These are phyloP conservation scores for Spinellus fusiger DNA, from an alignment of 192 early-diverging fungal species.

Conservation along the genomic window DNA sequence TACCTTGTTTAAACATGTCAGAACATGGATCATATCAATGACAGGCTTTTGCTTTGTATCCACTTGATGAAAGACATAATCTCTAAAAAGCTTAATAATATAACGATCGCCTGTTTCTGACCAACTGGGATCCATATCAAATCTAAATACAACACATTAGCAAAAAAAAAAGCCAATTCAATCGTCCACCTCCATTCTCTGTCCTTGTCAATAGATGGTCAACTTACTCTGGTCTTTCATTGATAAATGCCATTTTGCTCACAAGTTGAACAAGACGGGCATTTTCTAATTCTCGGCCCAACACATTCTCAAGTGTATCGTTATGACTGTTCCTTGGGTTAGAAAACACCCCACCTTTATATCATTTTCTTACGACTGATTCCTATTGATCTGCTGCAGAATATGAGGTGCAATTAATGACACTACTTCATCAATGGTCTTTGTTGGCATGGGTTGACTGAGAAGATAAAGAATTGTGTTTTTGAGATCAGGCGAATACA, in stretches of 20 bases:
- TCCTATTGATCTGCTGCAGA: constrained; percentile 68
- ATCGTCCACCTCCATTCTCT: background rate
- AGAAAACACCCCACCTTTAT: background rate
- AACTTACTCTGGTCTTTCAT: constrained; percentile 78
- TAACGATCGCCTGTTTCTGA: constrained; percentile 98
- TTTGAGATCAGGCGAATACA: constrained; percentile 75
- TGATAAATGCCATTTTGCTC: constrained; percentile 90
- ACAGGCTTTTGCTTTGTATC: constrained; percentile 73
- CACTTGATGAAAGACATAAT: constrained; percentile 96
- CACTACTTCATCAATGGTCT: constrained; percentile 74
- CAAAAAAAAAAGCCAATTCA: constrained; percentile 21
- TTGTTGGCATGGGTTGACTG: constrained; percentile 62
- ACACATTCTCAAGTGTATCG: constrained; percentile 74
- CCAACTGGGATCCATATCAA: constrained; percentile 88
- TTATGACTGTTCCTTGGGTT: constrained; percentile 39
- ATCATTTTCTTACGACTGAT: constrained; percentile 45
- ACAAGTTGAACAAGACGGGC: constrained; percentile 83
- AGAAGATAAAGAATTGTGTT: constrained; percentile 74
- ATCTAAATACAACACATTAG: constrained; percentile 43
- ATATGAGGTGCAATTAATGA: constrained; percentile 66
- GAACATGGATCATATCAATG: constrained; percentile 85
- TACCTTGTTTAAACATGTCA: constrained; percentile 93
- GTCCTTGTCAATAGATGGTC: background rate
- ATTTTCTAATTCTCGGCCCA: constrained; percentile 86
- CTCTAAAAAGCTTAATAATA: constrained; percentile 93